Conservation (phyloP, 1,284 basidiomycete genomes). For the Apiotrichum siamense region DNA sequence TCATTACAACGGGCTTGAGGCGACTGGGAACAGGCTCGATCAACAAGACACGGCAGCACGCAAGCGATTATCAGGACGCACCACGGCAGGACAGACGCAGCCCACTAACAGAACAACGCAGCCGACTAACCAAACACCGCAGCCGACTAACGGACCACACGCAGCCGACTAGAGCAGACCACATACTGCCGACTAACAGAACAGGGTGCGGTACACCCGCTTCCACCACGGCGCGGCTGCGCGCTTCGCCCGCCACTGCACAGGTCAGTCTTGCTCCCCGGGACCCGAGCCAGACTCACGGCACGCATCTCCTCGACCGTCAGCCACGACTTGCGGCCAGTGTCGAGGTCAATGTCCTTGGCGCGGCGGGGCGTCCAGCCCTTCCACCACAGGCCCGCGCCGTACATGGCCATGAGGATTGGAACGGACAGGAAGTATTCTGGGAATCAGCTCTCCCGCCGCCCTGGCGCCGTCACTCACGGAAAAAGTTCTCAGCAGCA, state of each 20-base stretch:
- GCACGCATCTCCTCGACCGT: slow-evolving; percentile 45
- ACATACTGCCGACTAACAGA: slow-evolving; percentile 10
- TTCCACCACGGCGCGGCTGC: slow-evolving; percentile 27
- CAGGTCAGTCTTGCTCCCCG: not conserved
- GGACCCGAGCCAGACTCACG: not conserved
- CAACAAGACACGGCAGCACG: no score
- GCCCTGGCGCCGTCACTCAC: not conserved
- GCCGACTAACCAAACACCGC: not conserved
- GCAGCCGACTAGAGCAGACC: not conserved
- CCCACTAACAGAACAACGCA: no score
- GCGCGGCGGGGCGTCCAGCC: slow-evolving; percentile 35
- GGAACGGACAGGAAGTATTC: slow-evolving; percentile 46
- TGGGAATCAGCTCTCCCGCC: not conserved
- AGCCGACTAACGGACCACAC: not conserved
- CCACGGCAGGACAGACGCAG: no score
- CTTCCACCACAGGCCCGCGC: slow-evolving; percentile 42
- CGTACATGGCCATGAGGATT: slow-evolving; percentile 41
- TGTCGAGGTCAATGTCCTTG: slow-evolving; percentile 48
- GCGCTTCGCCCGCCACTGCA: slow-evolving; percentile 24
- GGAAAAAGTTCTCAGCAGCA: slow-evolving; percentile 30
- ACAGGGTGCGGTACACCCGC: slow-evolving; percentile 35
- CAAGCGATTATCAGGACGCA: no score
- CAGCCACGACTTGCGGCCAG: slow-evolving; percentile 48
- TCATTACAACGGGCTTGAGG: no score
- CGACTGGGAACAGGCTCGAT: no score